A percentile compares a stretch with the other conserved stretches of the same genome.
These are phyloP conservation scores for Abrus pulchellus DNA, from an alignment of 306 rosid genomes.

Conservation along the genomic window DNA sequence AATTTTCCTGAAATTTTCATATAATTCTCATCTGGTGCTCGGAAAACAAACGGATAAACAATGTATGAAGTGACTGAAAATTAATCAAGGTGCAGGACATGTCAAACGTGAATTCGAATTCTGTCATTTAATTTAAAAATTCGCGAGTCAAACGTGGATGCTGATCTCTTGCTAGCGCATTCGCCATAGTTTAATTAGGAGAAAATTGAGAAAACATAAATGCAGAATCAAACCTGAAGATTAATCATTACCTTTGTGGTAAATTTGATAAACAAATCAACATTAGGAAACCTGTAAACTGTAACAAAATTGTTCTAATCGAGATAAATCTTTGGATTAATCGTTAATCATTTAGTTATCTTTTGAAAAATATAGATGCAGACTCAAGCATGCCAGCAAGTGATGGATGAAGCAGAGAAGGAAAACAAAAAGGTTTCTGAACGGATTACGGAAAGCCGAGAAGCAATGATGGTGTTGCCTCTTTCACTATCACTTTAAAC, in stretches of 20 bases:
- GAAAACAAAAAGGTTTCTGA: constrained; percentile 73
- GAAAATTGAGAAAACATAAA: constrained; percentile 22
- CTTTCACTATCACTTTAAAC: constrained; percentile 2
- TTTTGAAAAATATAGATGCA: constrained; percentile 67
- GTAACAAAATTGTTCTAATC: neutral
- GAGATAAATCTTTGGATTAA: constrained; percentile 9
- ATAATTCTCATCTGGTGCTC: constrained; percentile 15
- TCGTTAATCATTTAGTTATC: constrained; percentile 4
- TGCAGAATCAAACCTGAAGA: constrained; percentile 15
- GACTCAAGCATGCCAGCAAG: constrained; percentile 77
- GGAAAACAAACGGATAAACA: neutral
- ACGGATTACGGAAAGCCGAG: constrained; percentile 73
- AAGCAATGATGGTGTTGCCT: constrained; percentile 75
- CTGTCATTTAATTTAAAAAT: neutral
- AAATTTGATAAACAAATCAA: constrained; percentile 18
- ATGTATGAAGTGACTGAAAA: neutral
- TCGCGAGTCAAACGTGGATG: neutral
- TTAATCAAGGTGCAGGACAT: constrained; percentile 1
- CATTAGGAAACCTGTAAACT: neutral
- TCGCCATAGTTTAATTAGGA: constrained; percentile 11
- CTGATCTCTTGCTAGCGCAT: neutral
- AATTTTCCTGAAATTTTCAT: neutral
- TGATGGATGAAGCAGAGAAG: constrained; percentile 78
- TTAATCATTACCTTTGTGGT: neutral
- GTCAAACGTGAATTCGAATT: constrained; percentile 10